These are phyloP conservation scores for Solanum bukasovii DNA, from an alignment of 257 asterid species.

Conservation along the genomic window DNA sequence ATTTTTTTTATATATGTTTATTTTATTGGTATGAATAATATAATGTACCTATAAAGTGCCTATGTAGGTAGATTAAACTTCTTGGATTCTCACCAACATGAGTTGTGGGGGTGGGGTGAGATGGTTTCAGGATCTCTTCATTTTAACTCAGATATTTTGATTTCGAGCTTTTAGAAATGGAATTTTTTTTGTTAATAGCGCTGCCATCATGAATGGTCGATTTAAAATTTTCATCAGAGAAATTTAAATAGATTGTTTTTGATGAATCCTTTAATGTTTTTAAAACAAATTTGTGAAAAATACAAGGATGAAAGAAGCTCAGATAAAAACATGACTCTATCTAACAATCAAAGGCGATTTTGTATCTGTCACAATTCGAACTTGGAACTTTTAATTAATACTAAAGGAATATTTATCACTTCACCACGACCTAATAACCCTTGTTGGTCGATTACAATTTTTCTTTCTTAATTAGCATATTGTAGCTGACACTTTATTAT, in stretches of 20 bases:
- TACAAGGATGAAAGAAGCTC: too few relatives aligned
- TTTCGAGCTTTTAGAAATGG: too few relatives aligned
- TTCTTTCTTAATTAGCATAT: background rate
- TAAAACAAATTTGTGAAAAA: background rate
- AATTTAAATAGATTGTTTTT: too few relatives aligned
- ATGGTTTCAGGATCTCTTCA: too few relatives aligned
- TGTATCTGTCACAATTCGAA: background rate
- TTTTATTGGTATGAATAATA: background rate
- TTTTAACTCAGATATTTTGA: too few relatives aligned
- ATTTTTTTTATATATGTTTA: background rate
- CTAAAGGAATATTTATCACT: background rate
- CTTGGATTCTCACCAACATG: background rate
- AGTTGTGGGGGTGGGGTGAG: background rate
- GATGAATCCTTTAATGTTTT: background rate
- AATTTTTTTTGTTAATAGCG: background rate
- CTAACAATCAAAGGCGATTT: background rate
- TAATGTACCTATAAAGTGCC: background rate
- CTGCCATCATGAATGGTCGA: rapidly evolving
- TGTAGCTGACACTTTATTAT: background rate
- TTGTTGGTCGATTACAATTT: background rate
- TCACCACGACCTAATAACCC: background rate
- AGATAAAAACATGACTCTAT: too few relatives aligned
- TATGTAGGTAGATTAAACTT: background rate
- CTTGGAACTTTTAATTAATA: rapidly evolving
- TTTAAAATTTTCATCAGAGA: too few relatives aligned